Percentiles rank a stretch among this genome's conserved stretches.
Conservation (phyloP, 2,329 filamentous ascomycete species). For the Tetracladium maxilliforme region DNA sequence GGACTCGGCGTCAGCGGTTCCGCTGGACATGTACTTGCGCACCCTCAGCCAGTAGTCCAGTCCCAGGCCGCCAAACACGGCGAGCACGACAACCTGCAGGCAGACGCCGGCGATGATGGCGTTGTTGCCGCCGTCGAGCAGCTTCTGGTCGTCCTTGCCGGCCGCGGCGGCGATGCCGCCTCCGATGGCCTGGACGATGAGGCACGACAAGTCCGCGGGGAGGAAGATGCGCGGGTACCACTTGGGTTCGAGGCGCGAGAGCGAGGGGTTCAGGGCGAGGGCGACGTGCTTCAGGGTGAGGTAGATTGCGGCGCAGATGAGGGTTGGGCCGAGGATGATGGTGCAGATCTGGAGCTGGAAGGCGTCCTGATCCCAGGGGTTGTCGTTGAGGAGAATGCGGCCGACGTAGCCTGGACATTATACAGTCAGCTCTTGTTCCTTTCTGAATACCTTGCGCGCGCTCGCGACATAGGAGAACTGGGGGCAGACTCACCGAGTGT, state of each 20-base stretch:
- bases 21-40: constrained; percentile 18
- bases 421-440: too few species aligned
- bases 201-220: constrained; percentile 38
- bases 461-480: too few species aligned
- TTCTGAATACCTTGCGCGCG: too few species aligned
- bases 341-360: constrained; percentile 44
- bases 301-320: constrained; percentile 49
- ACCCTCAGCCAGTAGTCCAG: constrained; percentile 30
- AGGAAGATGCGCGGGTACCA: constrained; percentile 46
- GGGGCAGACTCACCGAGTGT: too few species aligned
- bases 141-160: constrained; percentile 17
- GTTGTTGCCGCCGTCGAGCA: constrained; percentile 30
- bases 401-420: constrained; percentile 48
- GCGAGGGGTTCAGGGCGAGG: constrained; percentile 28
- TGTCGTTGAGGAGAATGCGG: constrained; percentile 36
- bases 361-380: constrained; percentile 31
- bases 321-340: constrained; percentile 50
- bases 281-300: constrained; percentile 39
- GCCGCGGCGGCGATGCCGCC: constrained; percentile 40
- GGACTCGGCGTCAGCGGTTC: constrained; percentile 10
- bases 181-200: constrained; percentile 41
- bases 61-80: constrained; percentile 25
- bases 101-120: constrained; percentile 38
- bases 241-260: constrained; percentile 28
- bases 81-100: constrained; percentile 35